Base-by-base conservation (phyloP, 2,329 filamentous ascomycete genomes). In the Alternaria novae-zelandiae region DNA sequence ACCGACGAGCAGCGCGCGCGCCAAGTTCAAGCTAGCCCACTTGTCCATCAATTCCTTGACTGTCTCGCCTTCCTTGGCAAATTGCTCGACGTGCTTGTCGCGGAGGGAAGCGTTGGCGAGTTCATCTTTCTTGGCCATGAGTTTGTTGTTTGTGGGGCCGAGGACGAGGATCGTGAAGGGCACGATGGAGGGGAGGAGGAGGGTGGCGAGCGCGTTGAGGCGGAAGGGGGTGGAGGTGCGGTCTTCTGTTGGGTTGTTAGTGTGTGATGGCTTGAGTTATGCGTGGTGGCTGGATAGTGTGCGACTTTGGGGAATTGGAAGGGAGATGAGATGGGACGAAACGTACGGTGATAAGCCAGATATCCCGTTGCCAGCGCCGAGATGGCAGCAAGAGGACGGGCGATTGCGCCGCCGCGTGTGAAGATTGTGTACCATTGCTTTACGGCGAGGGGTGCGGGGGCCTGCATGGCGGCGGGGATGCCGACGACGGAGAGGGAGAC, bases 21-120 rank as follows among this genome's bases (percentile, higher is more conserved):
- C 82, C 36, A 88, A 65, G 69, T 88, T 88, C 69, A 88, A 71
- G 54, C 82, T 77, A 4, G 81, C 86, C 87, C 87, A 89, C 61
- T 78, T 79, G 69, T 89, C 86, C 41, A 89, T 81, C 68, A 89
- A 73, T 61, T 78, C 81, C 74, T 87, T 85, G 8, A 81, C 80
- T 0, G 80, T 84, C 77, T 85, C 83, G 47, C 81, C 81, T 57
- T 81, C 75, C 26, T 70, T 73, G 28, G 80, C 69, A 5, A 77
- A 80, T 6, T 73, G 70, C 59, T 84, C 83, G 2, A 66, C 50
- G 3, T 60, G 57, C 17, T 81, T 74, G 58, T 82, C 81, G 25
- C 75, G 76, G 47, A 82, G 67, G 11, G 74, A 78, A 13, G 79
- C 69, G 4, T 68, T 72, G 21, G 78, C 76, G 15, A 83, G 78